Evolutionary conservation across 306 rosid species (phyloP).

Genomic region (Elaeagnus macrophylla): DNA sequence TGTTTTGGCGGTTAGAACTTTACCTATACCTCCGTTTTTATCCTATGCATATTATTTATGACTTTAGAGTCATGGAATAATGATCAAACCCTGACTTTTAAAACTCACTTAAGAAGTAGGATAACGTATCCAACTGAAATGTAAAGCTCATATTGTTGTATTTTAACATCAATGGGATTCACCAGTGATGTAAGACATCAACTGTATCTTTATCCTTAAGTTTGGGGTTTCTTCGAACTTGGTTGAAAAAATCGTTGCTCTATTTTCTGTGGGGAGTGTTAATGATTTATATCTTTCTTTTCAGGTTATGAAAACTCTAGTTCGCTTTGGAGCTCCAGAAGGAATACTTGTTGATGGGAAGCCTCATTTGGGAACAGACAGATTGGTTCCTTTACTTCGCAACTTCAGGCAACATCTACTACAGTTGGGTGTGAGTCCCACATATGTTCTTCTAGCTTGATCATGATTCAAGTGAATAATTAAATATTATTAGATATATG

Average conservation of each 20-base stretch:
- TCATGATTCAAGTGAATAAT: constrained; percentile 17
- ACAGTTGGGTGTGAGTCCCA: constrained; percentile 73
- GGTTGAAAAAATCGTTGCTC: too few species aligned
- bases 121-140: too few species aligned
- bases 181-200: too few species aligned
- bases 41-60: not conserved
- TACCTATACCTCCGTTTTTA: not conserved
- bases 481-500: constrained; percentile 1
- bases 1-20: constrained; percentile 64
- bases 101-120: too few species aligned
- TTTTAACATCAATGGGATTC: too few species aligned
- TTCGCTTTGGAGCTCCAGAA: constrained; percentile 86
- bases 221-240: too few species aligned
- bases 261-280: not conserved
- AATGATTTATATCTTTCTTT: constrained; percentile 17
- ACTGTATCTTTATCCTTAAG: too few species aligned
- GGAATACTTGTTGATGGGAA: constrained; percentile 74
- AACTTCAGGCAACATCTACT: constrained; percentile 76
- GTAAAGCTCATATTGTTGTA: too few species aligned
- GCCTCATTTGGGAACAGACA: constrained; percentile 97
- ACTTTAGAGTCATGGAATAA: not conserved
- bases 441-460: constrained; percentile 11
- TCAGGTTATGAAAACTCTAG: constrained; percentile 87
- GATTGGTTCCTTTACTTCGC: constrained; percentile 84
- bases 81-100: too few species aligned